These are phyloP conservation scores for Carpinus fangiana DNA, from an alignment of 306 rosid genomes.

Conservation along the genomic window DNA sequence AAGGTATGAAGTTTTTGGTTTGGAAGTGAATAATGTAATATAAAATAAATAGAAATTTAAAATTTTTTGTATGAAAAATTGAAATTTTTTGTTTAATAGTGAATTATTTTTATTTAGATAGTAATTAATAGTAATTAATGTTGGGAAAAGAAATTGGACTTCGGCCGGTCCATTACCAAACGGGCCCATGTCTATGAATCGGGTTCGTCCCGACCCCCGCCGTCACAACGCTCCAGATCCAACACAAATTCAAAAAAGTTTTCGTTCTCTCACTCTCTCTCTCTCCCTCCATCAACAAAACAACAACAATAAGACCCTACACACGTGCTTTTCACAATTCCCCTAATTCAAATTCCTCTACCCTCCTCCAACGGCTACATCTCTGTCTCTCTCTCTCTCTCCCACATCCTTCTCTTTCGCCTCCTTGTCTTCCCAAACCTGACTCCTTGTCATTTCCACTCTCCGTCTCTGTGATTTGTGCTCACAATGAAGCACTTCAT, in stretches of 20 bases:
- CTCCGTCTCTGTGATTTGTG: conserved; percentile 2
- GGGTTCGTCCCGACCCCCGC: conserved; percentile 12
- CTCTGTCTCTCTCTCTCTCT: conserved; percentile 23
- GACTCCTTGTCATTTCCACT: conserved; percentile 3
- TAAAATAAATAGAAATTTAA: too few species aligned
- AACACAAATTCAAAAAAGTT: conserved; percentile 20
- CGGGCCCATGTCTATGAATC: background rate
- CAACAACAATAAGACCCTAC: conserved; percentile 3
- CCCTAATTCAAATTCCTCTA: conserved; percentile 46
- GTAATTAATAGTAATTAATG: too few species aligned
- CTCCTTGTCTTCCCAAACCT: conserved; percentile 31
- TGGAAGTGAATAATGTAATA: too few species aligned
- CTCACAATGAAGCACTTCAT: conserved; percentile 65
- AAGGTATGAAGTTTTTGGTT: too few species aligned
- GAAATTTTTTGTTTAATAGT: too few species aligned
- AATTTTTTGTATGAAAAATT: too few species aligned
- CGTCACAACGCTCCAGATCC: conserved; percentile 35
- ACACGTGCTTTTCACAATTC: conserved; percentile 25
- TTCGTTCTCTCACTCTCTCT: conserved; percentile 12
- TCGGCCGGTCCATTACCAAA: too few species aligned
- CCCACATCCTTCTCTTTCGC: conserved; percentile 35
- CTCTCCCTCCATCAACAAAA: background rate
- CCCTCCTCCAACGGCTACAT: conserved; percentile 47
- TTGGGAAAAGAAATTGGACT: too few species aligned
- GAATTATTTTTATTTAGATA: too few species aligned